phyloP scores from a whole-genome alignment of 345 rosid species.

The Camelina hispida region DNA sequence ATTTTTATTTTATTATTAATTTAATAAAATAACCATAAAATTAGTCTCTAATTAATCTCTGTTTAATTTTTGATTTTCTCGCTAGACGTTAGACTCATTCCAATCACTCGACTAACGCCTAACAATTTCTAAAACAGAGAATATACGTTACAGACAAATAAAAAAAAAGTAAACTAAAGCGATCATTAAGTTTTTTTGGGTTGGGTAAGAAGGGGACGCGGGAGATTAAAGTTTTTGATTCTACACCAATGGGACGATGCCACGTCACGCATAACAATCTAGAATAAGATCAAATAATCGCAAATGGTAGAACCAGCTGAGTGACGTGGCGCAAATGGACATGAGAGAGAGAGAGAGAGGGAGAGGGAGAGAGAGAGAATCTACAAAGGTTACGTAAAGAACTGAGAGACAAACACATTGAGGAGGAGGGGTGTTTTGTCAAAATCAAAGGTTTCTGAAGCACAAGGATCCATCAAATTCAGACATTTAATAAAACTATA shows the following conservation, averaged over 20 bases:
- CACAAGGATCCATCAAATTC: conserved; percentile 40
- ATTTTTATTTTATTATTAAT: too few species aligned
- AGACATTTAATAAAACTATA: conserved; percentile 32
- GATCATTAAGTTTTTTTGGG: conserved; percentile 19
- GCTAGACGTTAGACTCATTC: too few species aligned
- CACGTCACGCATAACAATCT: conserved; percentile 39
- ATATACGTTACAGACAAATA: background rate
- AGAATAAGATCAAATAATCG: conserved; percentile 42
- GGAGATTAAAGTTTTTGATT: conserved; percentile 42
- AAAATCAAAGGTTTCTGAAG: conserved; percentile 37
- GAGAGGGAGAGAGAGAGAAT: conserved; percentile 25
- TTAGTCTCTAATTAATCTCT: too few species aligned
- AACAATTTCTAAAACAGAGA: too few species aligned
- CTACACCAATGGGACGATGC: conserved; percentile 19
- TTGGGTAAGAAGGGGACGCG: conserved; percentile 43
- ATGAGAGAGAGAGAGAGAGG: too few species aligned
- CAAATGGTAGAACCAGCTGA: conserved; percentile 33
- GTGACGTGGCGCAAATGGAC: conserved; percentile 40
- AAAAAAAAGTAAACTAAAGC: too few species aligned
- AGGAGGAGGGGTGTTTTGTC: conserved; percentile 35
- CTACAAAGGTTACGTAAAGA: conserved; percentile 40
- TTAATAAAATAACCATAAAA: too few species aligned
- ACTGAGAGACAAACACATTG: conserved; percentile 37
- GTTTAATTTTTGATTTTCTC: too few species aligned
- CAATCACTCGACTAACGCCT: too few species aligned